Evolutionary conservation across 805 yeast genomes (phyloP), one percentile per base, ranked within the genome.

Genomic region (Ogataea ganodermae): DNA sequence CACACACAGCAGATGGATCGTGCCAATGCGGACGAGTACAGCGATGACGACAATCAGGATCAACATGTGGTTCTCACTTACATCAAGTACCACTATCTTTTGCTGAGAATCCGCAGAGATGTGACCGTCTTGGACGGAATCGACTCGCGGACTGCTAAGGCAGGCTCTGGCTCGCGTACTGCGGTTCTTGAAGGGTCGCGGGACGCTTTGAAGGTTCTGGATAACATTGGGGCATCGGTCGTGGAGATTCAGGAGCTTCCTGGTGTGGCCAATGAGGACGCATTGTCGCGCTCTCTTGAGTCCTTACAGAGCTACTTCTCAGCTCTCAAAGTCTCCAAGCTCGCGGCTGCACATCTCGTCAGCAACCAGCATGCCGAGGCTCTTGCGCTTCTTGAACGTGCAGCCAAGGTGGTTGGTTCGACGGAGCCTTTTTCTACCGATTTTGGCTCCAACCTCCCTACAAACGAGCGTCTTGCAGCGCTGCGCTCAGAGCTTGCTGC

Each of bases 221-320:
- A 76, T 18, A 70, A 75, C 7, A 73, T 88, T 31, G 63, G 75
- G 10, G 69, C 73, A 39, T 81, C 86, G 14, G 62, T 84, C 28
- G 67, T 67, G 3, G 84, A 84, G 54, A 67, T 89, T 38, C 73
- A 78, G 59, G 96, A 89, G 50, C 74, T 94, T 43, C 97, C 97
- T 0, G 98, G 98, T 73, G 96, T 92, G 16, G 82, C 86, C 60
- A 87, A 88, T 44, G 96, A 89, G 62, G 94, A 86, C 44, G 83
- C 76, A 18, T 73, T 92, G 45, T 63, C 71, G 51, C 67, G 69
- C 6, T 78, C 84, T 7, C 70, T 94, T 36, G 74, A 71, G 10
- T 56, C 74, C 13, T 67, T 89, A 56, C 68, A 70, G 24, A 59
- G 62, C 7, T 80, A 71, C 51, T 86, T 76, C 63, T 57, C 60